Base-by-base conservation (phyloP, 2,329 filamentous ascomycete species). In the Trichoderma polysporum region DNA sequence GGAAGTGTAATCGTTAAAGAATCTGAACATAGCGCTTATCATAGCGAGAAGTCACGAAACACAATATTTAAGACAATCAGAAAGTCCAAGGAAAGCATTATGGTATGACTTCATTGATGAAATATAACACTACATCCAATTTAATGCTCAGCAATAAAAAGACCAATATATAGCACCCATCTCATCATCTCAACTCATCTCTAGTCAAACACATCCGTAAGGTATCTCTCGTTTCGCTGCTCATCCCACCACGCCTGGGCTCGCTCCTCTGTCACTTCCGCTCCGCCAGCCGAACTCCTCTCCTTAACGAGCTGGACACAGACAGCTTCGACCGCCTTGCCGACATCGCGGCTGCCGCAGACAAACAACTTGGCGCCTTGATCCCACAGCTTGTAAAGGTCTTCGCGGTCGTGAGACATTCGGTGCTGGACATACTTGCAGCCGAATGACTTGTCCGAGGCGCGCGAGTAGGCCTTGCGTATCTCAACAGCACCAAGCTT, bases 131-230 rank as follows among this genome's bases (percentile, higher is more conserved):
- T 10, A 45, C 41, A 22, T 45, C 1, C 3, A 12, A 22, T 19
- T 22, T 19, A 45, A 19, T 19, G 41, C 41, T 45, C 41, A 45
- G 41, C 9, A 22, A 31, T 17, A 53, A 10, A 12, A 10, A 52
- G 41, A 59, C 17, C n/a, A 19, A 12, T 19, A 45, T 19, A 19
- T 41, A 6, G 7, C 6, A 4, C 3, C 15, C 25, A 17, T 31
- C 25, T 29, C 7, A 9, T 5, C 5, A 8, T 50, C 29, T 7
- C 31, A 15, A 4, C 33, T 22, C 25, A 27, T 2, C 0, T 54
- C 68, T 77, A 86, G 69, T 86, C 84, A 79, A 89, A 89, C 15
- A 89, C 86, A 77, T 89, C 87, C 3, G 83, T 85, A 17, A 85
- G 83, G 70, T 85, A 89, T 29, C 87, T 77, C 75, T 84, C 82